These are phyloP conservation scores for Santalum album DNA, from an alignment of 164 flowering plant species.

Conservation along the genomic window DNA sequence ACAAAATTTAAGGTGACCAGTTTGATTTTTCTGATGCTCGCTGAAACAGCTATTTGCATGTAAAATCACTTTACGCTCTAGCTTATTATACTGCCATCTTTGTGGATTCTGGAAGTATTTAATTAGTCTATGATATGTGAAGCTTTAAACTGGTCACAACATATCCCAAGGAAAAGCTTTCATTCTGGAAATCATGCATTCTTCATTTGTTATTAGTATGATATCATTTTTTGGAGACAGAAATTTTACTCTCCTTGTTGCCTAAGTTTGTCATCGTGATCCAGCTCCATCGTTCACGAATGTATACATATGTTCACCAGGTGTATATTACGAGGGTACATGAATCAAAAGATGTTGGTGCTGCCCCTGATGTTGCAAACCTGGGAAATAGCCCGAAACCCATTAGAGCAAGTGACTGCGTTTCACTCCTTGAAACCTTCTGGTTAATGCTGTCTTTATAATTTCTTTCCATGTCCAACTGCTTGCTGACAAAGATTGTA, in stretches of 20 bases:
- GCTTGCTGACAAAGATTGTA: too few relatives aligned
- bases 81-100: too few relatives aligned
- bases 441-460: too few relatives aligned
- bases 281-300: neutral
- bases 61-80: too few relatives aligned
- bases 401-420: neutral
- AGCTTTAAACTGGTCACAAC: too few relatives aligned
- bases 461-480: too few relatives aligned
- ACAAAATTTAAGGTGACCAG: constrained; percentile 49
- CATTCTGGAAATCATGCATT: too few relatives aligned
- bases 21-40: neutral
- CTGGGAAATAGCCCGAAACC: neutral
- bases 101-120: too few relatives aligned
- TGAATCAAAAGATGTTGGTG: constrained; percentile 3
- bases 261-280: constrained; percentile 6
- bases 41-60: neutral
- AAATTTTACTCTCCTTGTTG: neutral
- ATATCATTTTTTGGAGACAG: neutral
- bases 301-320: neutral
- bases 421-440: neutral
- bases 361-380: neutral
- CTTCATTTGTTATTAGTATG: too few relatives aligned
- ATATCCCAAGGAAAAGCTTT: too few relatives aligned
- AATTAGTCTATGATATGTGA: too few relatives aligned
- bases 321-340: constrained; percentile 19